Evolutionary conservation across 176 grass and related monocot species (phyloP).

Genomic region (Raddia distichophylla): DNA sequence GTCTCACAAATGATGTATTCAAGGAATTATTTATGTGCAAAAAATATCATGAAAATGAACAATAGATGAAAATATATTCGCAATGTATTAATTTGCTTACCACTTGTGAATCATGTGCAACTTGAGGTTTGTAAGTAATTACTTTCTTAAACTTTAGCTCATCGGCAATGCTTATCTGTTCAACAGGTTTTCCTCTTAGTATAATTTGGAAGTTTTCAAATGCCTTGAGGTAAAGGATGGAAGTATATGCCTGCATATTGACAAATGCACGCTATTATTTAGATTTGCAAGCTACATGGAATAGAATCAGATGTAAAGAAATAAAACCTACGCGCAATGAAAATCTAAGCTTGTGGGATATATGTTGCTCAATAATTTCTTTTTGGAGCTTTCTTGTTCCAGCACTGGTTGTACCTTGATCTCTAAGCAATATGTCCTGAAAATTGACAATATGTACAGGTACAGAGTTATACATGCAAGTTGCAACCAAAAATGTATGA

Average conservation of each 20-base stretch:
- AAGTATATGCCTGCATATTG: conserved; percentile 78
- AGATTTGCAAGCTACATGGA: conserved; percentile 26
- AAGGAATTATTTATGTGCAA: not conserved
- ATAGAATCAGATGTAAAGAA: conserved; percentile 34
- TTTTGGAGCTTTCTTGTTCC: conserved; percentile 65
- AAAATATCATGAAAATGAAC: conserved; percentile 29
- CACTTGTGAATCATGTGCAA: conserved; percentile 61
- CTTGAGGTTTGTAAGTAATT: conserved; percentile 91
- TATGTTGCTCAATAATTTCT: conserved; percentile 84
- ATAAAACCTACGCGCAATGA: conserved; percentile 72
- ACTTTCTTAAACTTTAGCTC: conserved; percentile 94
- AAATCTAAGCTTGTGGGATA: conserved; percentile 85
- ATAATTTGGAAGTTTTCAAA: conserved; percentile 89
- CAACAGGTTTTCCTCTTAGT: conserved; percentile 84
- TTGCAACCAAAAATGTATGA: conserved; percentile 25
- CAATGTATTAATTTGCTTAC: conserved; percentile 49
- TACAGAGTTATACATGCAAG: not conserved
- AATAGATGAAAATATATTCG: conserved; percentile 12
- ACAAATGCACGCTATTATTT: conserved; percentile 37
- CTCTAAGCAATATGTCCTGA: conserved; percentile 97
- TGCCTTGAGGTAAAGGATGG: conserved; percentile 89
- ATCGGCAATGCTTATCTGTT: conserved; percentile 66
- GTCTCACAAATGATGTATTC: conserved; percentile 12
- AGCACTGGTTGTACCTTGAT: conserved; percentile 67
- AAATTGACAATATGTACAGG: conserved; percentile 7